Evolutionary conservation across 306 rosid species (phyloP).

Genomic region (Prunus kanzakura): DNA sequence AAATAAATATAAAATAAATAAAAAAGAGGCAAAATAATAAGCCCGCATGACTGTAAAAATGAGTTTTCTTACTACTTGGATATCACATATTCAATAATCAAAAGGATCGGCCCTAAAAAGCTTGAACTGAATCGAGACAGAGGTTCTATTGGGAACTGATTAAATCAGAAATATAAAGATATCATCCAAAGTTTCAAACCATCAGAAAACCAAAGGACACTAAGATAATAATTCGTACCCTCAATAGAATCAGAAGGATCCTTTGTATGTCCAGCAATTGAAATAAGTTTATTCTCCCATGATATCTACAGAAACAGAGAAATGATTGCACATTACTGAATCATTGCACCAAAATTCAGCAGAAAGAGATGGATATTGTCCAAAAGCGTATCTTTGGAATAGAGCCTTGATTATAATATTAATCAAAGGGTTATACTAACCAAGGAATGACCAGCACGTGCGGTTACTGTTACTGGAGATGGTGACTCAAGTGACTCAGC

Average conservation of each 20-base stretch:
- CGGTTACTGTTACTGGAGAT: constrained; percentile 45
- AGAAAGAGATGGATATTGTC: background rate
- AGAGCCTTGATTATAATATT: background rate
- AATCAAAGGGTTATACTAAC: constrained; percentile 43
- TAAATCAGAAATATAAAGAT: background rate
- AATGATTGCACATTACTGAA: background rate
- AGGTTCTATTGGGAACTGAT: background rate
- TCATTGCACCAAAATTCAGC: background rate
- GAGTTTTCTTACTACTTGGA: background rate
- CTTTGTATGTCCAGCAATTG: constrained; percentile 85
- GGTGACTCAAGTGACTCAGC: constrained; percentile 43
- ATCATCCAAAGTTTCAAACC: constrained; percentile 12
- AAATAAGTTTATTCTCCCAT: constrained; percentile 80
- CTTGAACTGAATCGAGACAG: background rate
- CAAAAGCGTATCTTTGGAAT: background rate
- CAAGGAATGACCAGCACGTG: constrained; percentile 94
- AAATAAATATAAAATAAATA: background rate
- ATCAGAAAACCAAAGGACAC: constrained; percentile 12
- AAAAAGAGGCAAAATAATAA: background rate
- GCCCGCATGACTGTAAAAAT: background rate
- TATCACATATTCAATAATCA: background rate
- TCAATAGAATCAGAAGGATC: constrained; percentile 77
- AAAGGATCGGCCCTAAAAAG: background rate
- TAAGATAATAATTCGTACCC: constrained; percentile 39
- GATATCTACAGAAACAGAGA: constrained; percentile 52